Percentiles rank a stretch among this genome's conserved stretches.
phyloP scores from a whole-genome alignment of 2,329 filamentous ascomycete species.

The Talaromyces verruculosus region DNA sequence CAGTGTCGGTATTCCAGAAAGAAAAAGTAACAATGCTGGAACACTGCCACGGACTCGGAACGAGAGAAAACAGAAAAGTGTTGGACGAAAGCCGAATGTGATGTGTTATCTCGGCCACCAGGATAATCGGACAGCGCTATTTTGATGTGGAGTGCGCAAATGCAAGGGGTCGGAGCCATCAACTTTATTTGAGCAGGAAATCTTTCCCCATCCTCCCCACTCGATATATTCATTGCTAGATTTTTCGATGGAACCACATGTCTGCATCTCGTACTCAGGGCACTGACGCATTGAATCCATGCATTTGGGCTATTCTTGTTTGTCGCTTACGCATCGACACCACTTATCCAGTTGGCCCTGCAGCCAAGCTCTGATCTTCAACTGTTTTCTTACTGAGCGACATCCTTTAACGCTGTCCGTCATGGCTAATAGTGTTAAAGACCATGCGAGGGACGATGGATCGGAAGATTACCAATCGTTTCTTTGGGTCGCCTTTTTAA shows the following conservation, averaged over 20 bases:
- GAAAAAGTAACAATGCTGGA: neutral
- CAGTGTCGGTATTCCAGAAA: neutral
- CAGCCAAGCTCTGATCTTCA: conserved; percentile 6
- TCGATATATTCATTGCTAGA: neutral
- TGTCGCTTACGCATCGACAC: conserved; percentile 5
- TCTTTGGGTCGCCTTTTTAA: neutral
- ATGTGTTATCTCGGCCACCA: conserved; percentile 11
- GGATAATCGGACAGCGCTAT: conserved; percentile 12
- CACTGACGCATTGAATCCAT: conserved; percentile 6
- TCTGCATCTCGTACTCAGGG: conserved; percentile 1
- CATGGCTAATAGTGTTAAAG: conserved; percentile 16
- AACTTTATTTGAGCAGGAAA: conserved; percentile 13
- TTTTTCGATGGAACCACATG: neutral
- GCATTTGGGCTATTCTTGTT: neutral
- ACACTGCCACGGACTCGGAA: neutral
- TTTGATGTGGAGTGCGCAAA: conserved; percentile 6
- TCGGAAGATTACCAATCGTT: conserved; percentile 9
- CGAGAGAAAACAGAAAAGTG: neutral
- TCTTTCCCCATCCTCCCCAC: neutral
- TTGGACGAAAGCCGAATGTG: conserved; percentile 12
- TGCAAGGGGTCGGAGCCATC: conserved; percentile 19
- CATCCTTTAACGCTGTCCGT: conserved; percentile 2
- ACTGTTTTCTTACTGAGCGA: neutral
- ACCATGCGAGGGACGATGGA: conserved; percentile 18
- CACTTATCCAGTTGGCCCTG: neutral